phyloP scores from a whole-genome alignment of 169 alveolate species.

The Plasmodium reichenowi region DNA sequence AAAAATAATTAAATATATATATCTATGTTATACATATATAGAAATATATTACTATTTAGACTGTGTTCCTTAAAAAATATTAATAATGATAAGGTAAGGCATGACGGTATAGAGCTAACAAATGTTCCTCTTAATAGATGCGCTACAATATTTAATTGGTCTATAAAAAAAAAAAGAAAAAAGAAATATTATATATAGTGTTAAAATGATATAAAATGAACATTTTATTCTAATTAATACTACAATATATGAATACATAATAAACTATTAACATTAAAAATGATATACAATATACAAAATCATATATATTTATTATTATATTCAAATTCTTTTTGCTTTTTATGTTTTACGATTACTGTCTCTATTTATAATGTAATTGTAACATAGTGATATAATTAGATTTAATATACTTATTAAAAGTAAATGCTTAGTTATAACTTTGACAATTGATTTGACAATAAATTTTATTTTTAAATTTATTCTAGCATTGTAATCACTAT shows the following conservation, averaged over 20 bases:
- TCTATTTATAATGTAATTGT: slow-evolving; percentile 47
- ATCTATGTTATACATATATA: slow-evolving; percentile 3
- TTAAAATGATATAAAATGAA: slow-evolving; percentile 16
- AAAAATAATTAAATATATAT: slow-evolving; percentile 9
- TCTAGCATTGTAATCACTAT: slow-evolving; percentile 75
- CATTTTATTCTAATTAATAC: not conserved
- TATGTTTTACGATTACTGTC: slow-evolving; percentile 69
- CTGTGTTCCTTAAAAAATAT: slow-evolving; percentile 69
- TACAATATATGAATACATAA: not conserved
- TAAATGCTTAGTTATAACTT: slow-evolving; percentile 74
- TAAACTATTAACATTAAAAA: slow-evolving; percentile 3
- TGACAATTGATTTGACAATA: slow-evolving; percentile 59
- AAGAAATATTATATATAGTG: too few species aligned
- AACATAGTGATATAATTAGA: slow-evolving; percentile 70
- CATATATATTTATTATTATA: not conserved
- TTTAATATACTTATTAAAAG: slow-evolving; percentile 62
- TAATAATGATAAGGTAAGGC: slow-evolving; percentile 65
- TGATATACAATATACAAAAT: not conserved
- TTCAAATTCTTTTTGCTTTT: slow-evolving; percentile 27
- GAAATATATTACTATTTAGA: slow-evolving; percentile 31
- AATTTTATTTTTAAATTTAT: slow-evolving; percentile 70
- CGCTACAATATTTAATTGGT: slow-evolving; percentile 74
- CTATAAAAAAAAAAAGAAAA: slow-evolving; percentile 24
- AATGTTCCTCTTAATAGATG: slow-evolving; percentile 73
- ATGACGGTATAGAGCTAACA: slow-evolving; percentile 76